Conservation (phyloP, 768 basidiomycete species). For the Boletus rufocinnamomeus region DNA sequence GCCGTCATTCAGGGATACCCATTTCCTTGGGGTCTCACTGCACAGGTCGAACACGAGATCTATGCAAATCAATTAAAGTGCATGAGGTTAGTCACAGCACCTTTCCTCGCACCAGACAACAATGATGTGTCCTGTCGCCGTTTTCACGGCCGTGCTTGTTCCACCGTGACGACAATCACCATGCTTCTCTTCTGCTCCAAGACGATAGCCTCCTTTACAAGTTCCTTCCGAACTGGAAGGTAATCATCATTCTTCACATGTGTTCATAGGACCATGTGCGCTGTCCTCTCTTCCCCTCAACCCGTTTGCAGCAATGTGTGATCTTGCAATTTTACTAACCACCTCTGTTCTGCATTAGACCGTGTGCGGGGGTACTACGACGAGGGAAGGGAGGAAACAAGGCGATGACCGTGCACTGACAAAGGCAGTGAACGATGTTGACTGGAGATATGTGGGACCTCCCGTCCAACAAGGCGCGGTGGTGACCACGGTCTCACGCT, state of each 20-base stretch:
- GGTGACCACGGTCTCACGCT: too few species aligned
- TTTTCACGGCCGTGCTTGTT: too few species aligned
- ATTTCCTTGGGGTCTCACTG: not conserved
- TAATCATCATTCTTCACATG: conserved; percentile 16
- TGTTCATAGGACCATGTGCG: conserved; percentile 2
- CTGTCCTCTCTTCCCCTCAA: conserved; percentile 4
- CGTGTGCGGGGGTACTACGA: too few species aligned
- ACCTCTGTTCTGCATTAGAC: too few species aligned
- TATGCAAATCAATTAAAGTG: conserved; percentile 2
- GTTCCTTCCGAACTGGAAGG: too few species aligned
- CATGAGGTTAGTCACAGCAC: not conserved
- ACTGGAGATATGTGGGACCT: too few species aligned
- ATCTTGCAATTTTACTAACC: conserved; percentile 13
- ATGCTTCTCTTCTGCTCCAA: not conserved
- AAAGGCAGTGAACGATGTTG: too few species aligned
- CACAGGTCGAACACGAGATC: not conserved
- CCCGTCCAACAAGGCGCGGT: too few species aligned
- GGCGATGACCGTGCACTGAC: too few species aligned
- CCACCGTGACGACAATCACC: too few species aligned
- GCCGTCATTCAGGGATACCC: conserved; percentile 1
- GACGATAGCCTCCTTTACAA: conserved; percentile 14
- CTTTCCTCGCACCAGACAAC: conserved; percentile 3
- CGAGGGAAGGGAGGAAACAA: too few species aligned
- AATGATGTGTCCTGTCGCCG: not conserved
- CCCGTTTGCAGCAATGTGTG: conserved; percentile 5